These are phyloP conservation scores for Plasmodium gonderi DNA, from an alignment of 169 alveolate species.

Conservation along the genomic window DNA sequence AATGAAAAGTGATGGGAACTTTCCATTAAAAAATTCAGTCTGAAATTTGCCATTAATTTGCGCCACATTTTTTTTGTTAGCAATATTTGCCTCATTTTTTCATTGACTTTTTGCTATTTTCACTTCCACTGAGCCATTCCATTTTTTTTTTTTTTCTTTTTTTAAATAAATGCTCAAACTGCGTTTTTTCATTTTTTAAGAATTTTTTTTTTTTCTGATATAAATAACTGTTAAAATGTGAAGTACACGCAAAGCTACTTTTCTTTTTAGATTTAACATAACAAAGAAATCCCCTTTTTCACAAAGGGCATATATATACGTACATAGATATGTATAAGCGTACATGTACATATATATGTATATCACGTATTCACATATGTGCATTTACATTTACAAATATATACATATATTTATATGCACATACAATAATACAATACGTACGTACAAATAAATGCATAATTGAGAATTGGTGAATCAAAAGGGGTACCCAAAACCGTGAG, in stretches of 20 bases:
- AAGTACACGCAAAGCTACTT: not conserved
- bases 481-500: slow-evolving; percentile 2
- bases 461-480: not conserved
- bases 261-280: not conserved
- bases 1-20: not conserved
- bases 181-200: not conserved
- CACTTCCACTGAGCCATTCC: not conserved
- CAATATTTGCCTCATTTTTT: not conserved
- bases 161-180: not conserved
- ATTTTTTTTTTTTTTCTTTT: not conserved
- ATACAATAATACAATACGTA: not conserved
- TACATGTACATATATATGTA: not conserved
- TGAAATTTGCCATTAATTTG: not conserved
- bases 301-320: not conserved
- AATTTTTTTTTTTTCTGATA: not conserved
- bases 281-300: not conserved
- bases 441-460: not conserved
- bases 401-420: not conserved
- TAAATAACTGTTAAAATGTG: not conserved
- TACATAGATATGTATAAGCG: not conserved
- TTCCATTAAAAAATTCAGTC: not conserved
- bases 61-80: not conserved
- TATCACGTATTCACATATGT: not conserved
- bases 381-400: not conserved
- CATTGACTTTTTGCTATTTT: not conserved